Evolutionary conservation across 2,329 filamentous ascomycete genomes (phyloP).

Genomic region (Penicillium psychrosexuale): DNA sequence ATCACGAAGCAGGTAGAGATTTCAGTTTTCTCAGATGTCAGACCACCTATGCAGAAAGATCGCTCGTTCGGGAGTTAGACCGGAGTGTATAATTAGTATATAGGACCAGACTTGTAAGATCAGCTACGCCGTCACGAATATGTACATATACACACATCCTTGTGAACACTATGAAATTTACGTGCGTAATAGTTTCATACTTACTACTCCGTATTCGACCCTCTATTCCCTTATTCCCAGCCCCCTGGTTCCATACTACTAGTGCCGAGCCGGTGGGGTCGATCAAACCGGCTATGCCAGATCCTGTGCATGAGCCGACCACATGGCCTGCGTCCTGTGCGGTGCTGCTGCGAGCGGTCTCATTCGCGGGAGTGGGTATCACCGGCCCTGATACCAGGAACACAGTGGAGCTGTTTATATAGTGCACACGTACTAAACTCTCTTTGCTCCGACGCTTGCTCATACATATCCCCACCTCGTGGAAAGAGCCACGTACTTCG

Average conservation of each 20-base stretch:
- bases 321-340: no score
- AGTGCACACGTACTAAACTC: no score
- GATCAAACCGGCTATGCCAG: not conserved
- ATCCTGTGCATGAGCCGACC: not conserved
- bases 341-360: no score
- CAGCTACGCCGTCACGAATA: not conserved
- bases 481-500: no score
- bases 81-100: not conserved
- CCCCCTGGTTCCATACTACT: not conserved
- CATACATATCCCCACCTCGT: no score
- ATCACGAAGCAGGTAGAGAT: constrained; percentile 33
- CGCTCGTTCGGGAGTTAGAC: not conserved
- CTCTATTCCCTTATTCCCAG: not conserved
- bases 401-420: no score
- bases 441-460: no score
- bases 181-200: not conserved
- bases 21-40: constrained; percentile 14
- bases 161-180: not conserved
- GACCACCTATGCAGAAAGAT: not conserved
- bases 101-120: not conserved
- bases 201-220: no score
- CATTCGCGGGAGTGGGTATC: no score
- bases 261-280: not conserved
- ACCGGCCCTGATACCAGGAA: no score
- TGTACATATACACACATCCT: not conserved